These are phyloP conservation scores for Angomonas deanei DNA, from an alignment of 208 protist species.

Conservation along the genomic window DNA sequence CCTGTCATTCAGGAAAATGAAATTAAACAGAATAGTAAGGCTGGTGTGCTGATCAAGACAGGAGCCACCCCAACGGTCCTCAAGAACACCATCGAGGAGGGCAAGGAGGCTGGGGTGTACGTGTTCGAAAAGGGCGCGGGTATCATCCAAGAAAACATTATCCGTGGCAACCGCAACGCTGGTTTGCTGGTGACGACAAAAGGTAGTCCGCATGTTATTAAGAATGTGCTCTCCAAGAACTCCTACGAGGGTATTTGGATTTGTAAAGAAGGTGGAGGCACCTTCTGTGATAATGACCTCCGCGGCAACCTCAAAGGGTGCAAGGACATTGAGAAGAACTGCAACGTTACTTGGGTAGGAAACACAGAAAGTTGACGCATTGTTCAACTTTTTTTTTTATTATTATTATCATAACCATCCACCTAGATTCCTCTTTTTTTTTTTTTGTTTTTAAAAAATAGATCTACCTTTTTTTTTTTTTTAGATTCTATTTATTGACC, in stretches of 20 bases:
- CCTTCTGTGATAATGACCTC: conserved; percentile 79
- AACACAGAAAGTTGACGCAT: conserved; percentile 36
- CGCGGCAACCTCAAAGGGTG: conserved; percentile 71
- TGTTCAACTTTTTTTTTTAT: background rate
- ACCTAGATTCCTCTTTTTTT: background rate
- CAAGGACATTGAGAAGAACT: conserved; percentile 63
- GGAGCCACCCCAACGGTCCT: conserved; percentile 54
- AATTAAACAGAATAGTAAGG: conserved; percentile 62
- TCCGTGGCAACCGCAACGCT: conserved; percentile 69
- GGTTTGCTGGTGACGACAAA: conserved; percentile 79
- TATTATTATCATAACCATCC: background rate
- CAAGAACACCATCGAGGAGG: conserved; percentile 63
- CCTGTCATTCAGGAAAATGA: conserved; percentile 78
- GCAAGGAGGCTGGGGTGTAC: conserved; percentile 86
- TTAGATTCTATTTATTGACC: background rate
- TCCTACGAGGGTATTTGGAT: conserved; percentile 88
- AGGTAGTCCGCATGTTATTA: conserved; percentile 58
- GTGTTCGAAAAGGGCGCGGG: conserved; percentile 73
- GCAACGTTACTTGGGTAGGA: conserved; percentile 47
- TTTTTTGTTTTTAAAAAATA: conserved; percentile 4
- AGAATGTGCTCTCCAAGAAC: conserved; percentile 70
- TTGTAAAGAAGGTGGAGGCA: conserved; percentile 70
- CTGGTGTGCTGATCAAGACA: conserved; percentile 81
- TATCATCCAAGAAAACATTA: conserved; percentile 70
- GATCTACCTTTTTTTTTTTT: conserved; percentile 11